These are phyloP conservation scores for Aspergillus indologenus DNA, from an alignment of 495 filamentous ascomycete species.

Conservation along the genomic window DNA sequence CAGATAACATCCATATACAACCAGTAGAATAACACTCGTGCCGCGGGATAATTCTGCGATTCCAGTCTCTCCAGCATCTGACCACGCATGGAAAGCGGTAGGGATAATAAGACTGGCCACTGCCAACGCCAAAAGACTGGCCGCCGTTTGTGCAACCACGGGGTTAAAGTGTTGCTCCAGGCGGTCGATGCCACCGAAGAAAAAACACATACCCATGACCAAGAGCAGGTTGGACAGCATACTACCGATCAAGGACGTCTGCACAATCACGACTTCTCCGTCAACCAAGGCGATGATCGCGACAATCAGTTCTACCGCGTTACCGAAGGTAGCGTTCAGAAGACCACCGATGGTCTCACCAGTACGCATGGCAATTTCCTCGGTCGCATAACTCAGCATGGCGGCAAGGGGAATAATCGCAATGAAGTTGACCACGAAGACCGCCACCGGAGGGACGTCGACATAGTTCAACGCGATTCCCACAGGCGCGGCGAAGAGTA, in stretches of 20 bases:
- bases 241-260: constrained; percentile 86
- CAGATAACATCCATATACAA: constrained; percentile 75
- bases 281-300: constrained; percentile 76
- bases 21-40: constrained; percentile 68
- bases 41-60: constrained; percentile 19
- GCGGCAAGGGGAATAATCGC: constrained; percentile 68
- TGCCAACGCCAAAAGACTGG: constrained; percentile 74
- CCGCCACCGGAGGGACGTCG: constrained; percentile 49
- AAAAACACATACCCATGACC: constrained; percentile 92
- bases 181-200: constrained; percentile 78
- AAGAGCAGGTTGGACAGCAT: constrained; percentile 90
- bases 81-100: constrained; percentile 72
- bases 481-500: constrained; percentile 73
- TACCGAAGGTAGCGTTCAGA: constrained; percentile 83
- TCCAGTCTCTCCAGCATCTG: constrained; percentile 16
- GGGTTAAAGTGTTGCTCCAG: constrained; percentile 87
- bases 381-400: constrained; percentile 55
- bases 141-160: constrained; percentile 88
- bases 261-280: constrained; percentile 77
- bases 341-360: constrained; percentile 85
- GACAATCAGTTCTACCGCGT: constrained; percentile 90
- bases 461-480: constrained; percentile 70
- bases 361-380: constrained; percentile 52
- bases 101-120: constrained; percentile 83
- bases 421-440: constrained; percentile 88